phyloP scores from a whole-genome alignment of 108 stramenopile genomes.

The Mediolabrus comicus region DNA sequence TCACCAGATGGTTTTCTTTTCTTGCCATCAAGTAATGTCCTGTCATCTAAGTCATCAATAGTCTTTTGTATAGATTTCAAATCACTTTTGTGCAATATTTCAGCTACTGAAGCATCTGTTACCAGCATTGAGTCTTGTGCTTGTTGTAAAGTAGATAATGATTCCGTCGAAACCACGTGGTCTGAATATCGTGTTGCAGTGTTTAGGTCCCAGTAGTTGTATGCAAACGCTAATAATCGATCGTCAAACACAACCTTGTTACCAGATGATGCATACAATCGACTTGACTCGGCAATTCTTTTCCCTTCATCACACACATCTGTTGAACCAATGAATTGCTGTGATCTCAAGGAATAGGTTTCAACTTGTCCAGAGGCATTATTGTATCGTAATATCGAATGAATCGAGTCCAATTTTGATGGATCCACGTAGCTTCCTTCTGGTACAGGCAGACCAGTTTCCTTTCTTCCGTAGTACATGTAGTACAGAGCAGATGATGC shows the following conservation, averaged over 20 bases:
- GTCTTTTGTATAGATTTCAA: constrained; percentile 3
- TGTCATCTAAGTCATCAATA: constrained; percentile 14
- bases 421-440: constrained; percentile 29
- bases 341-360: constrained; percentile 33
- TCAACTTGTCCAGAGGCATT: constrained; percentile 10
- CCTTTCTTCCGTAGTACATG: constrained; percentile 33
- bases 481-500: constrained; percentile 33
- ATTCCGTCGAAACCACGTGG: constrained; percentile 22
- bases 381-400: constrained; percentile 46
- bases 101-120: constrained; percentile 27
- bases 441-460: constrained; percentile 26
- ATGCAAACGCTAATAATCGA: constrained; percentile 38
- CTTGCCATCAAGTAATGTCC: background rate
- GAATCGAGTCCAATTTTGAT: constrained; percentile 17
- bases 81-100: constrained; percentile 1
- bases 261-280: constrained; percentile 19
- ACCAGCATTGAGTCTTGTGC: constrained; percentile 26
- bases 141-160: constrained; percentile 3
- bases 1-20: background rate
- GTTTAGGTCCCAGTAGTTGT: constrained; percentile 42
- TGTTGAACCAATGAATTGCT: constrained; percentile 20
- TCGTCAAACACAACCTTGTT: constrained; percentile 44
- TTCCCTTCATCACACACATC: constrained; percentile 27
- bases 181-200: constrained; percentile 17
- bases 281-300: constrained; percentile 7